Evolutionary conservation across 805 yeast species (phyloP).

Genomic region (Candida verbasci): DNA sequence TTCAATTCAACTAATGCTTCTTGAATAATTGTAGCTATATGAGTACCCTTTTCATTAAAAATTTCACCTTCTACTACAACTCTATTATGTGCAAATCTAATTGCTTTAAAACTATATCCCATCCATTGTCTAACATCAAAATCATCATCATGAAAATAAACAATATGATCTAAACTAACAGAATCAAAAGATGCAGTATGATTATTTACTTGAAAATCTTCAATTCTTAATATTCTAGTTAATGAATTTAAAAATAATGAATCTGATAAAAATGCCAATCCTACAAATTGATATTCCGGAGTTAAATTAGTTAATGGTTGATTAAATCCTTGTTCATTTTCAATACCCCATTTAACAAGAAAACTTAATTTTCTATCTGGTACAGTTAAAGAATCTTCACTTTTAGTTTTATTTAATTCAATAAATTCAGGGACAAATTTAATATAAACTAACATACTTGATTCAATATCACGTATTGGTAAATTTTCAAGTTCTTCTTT

Average conservation of each 20-base stretch:
- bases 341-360: conserved; percentile 23
- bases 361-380: conserved; percentile 24
- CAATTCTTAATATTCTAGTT: conserved; percentile 44
- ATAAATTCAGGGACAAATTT: conserved; percentile 31
- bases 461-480: conserved; percentile 12
- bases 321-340: conserved; percentile 12
- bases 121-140: conserved; percentile 50
- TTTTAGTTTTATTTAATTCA: conserved; percentile 19
- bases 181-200: conserved; percentile 35
- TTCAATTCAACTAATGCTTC: conserved; percentile 51
- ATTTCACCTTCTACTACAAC: conserved; percentile 57
- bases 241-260: conserved; percentile 49
- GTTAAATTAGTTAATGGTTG: conserved; percentile 13
- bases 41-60: conserved; percentile 43
- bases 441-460: conserved; percentile 16
- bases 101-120: conserved; percentile 43
- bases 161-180: conserved; percentile 62
- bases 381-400: conserved; percentile 19
- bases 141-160: conserved; percentile 59
- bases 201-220: conserved; percentile 18
- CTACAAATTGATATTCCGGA: conserved; percentile 41
- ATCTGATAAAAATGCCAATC: conserved; percentile 58
- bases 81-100: conserved; percentile 49
- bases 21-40: conserved; percentile 60
- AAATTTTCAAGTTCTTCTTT: conserved; percentile 13